Evolutionary conservation across 768 basidiomycete species (phyloP).

Genomic region (Russula ochroleuca): DNA sequence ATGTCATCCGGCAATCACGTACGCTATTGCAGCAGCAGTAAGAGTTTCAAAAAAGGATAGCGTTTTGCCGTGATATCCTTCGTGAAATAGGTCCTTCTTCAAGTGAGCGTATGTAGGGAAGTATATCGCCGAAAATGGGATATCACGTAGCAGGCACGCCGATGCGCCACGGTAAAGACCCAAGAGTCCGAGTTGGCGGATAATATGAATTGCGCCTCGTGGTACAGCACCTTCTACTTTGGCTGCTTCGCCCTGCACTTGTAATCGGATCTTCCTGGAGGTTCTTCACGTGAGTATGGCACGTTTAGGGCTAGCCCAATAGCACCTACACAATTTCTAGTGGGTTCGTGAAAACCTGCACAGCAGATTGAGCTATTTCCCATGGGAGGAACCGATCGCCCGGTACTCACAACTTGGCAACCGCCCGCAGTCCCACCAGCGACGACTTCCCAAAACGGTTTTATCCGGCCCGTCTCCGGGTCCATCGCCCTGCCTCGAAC

Average conservation of each 20-base stretch:
- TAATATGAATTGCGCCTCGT: slow-evolving; percentile 87
- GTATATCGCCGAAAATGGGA: slow-evolving; percentile 95
- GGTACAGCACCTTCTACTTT: slow-evolving; percentile 76
- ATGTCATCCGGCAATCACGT: slow-evolving; percentile 34
- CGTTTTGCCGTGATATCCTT: slow-evolving; percentile 93
- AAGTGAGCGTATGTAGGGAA: slow-evolving; percentile 85
- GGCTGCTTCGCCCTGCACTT: slow-evolving; percentile 93
- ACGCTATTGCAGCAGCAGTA: slow-evolving; percentile 76
- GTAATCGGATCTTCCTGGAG: slow-evolving; percentile 82
- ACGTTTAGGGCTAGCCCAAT: background rate
- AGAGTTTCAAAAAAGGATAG: slow-evolving; percentile 89
- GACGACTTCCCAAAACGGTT: slow-evolving; percentile 81
- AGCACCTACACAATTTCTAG: slow-evolving; percentile 83
- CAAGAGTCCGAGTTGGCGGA: slow-evolving; percentile 86
- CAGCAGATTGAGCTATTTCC: slow-evolving; percentile 7
- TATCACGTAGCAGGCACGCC: slow-evolving; percentile 91
- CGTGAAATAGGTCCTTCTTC: slow-evolving; percentile 91
- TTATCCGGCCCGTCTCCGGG: slow-evolving; percentile 93
- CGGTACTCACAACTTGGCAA: slow-evolving; percentile 86
- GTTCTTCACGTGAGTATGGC: slow-evolving; percentile 1
- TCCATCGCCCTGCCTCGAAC: slow-evolving; percentile 81
- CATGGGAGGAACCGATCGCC: background rate
- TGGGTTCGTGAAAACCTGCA: slow-evolving; percentile 93
- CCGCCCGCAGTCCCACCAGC: slow-evolving; percentile 94
- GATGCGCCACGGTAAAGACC: slow-evolving; percentile 92